Evolutionary conservation across 441 rosid genomes (phyloP), one percentile per base, ranked within the genome.

Genomic region (Arabidopsis lyrata): DNA sequence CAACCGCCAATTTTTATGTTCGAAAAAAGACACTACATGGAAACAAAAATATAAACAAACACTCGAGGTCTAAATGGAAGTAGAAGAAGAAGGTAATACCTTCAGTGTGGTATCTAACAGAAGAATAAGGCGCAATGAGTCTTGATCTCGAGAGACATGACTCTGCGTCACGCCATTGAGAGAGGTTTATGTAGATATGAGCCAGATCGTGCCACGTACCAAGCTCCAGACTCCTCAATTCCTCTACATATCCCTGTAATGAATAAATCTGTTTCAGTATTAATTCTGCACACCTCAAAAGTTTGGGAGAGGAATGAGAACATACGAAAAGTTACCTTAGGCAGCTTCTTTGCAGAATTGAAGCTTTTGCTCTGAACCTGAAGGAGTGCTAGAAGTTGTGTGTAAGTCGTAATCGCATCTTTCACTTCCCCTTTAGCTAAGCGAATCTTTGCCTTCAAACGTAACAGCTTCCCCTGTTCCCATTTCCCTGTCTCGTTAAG

Each of bases 201-300:
- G 96, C 95, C 31, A 91, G 83, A 82, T 92, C 95, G 53, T 89
- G 95, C 99, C 98, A 95, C 42, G 89, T 86, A 61, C 89, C 93
- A 77, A 83, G 75, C 83, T 92, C 96, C 82, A 95, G 80, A 77
- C 75, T 82, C 79, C 83, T 83, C 45, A 76, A 61, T 16, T 44
- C 81, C 39, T 79, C 80, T 73, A 71, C 81, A 57, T 42, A 68
- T 57, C 63, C 76, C 98, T 90, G 84, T 49, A 68, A 80, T 50
- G 48, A 66, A 42, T 35, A 24, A 9, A 45, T 53, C 13, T 45
- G 56, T 31, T 47, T 63, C 49, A 66, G 66, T 52, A 13, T 34
- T 24, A 20, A 12, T n/a, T 27, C 35, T 53, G 10, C 44, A 9
- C 35, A 64, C 8, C 2, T 47, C 8, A 16, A 47, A 52, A 44